Base-by-base conservation (phyloP, 139 green algal genomes). In the Haematococcus lacustris region DNA sequence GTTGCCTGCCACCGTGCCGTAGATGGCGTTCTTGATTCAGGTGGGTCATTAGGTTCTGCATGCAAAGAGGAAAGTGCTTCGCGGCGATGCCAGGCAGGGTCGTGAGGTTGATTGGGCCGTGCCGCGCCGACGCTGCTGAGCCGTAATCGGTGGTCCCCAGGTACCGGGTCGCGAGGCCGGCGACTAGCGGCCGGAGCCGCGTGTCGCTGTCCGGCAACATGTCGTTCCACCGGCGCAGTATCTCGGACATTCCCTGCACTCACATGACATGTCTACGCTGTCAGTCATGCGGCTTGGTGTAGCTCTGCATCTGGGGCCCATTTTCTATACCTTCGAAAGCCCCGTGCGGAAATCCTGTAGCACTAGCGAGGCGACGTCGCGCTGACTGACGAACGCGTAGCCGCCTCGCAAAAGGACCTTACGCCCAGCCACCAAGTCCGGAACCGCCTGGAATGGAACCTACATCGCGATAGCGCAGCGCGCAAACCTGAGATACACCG, bases 21-120 rank as follows among this genome's bases (percentile, higher is more conserved):
- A 98, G 76, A 80, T 98, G 93, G 70, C 92, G 83, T 25, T 94
- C 84, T 17, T 73, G 39, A 7, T 86, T 76, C 72, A 98, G 77
- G 3, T 73, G 71, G 34, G 81, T 51, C 71, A 88, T 86, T 65
- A 95, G 83, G 68, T 86, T 76, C 73, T 78, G 53, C 91, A 96
- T 96, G 87, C 92, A 97, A 43, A 96, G 82, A 34, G 92, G 92
- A 81, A 96, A 96, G 78, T 88, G 84, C 25, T 86, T 66, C 28
- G 74, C 74, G 2, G 88, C 80, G 7, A 96, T 71, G 13, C 38
- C 28, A 35, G 73, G 76, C 59, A 84, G 62, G 38, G 70, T 80
- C 59, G 70, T 60, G 17, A 71, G 39, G 33, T 21, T 67, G 28
- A 79, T 37, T n/a, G 73, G 59, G 23, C 67, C 69, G 64, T 77